Evolutionary conservation across 2,329 filamentous ascomycete genomes (phyloP).

Genomic region (Huntiella abstrusa): DNA sequence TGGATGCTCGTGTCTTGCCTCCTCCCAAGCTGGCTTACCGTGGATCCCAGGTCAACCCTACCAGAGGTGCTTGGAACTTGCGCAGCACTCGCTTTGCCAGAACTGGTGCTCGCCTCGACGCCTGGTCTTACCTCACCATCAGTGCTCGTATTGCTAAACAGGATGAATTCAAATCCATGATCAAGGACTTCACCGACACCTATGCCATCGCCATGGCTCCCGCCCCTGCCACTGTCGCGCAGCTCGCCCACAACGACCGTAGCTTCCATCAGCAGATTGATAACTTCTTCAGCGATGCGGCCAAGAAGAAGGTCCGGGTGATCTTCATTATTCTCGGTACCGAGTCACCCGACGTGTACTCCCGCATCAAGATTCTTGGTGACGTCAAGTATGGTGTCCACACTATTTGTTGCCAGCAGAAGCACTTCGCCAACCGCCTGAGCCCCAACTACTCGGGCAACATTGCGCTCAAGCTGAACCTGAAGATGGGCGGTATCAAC

Average conservation of each 20-base stretch:
- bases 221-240: conserved; percentile 8
- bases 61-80: conserved; percentile 55
- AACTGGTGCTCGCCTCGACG: conserved; percentile 24
- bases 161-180: conserved; percentile 16
- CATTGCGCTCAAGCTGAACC: conserved; percentile 59
- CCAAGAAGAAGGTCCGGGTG: conserved; percentile 20
- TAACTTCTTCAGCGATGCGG: conserved; percentile 18
- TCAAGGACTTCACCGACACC: conserved; percentile 8
- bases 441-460: conserved; percentile 33
- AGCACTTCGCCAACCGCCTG: conserved; percentile 22
- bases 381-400: conserved; percentile 50
- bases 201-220: conserved; percentile 10
- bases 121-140: conserved; percentile 33
- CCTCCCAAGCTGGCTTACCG: conserved; percentile 43
- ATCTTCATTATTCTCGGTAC: conserved; percentile 42
- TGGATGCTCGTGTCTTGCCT: conserved; percentile 48
- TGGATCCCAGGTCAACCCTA: conserved; percentile 16
- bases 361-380: conserved; percentile 45
- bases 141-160: conserved; percentile 14
- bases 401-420: conserved; percentile 41
- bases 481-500: conserved; percentile 59
- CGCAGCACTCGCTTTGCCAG: conserved; percentile 33
- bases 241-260: background rate
- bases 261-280: conserved; percentile 13
- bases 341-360: conserved; percentile 37